These are phyloP conservation scores for Leptographium radiaticola DNA, from an alignment of 2,329 filamentous ascomycete species.

Conservation along the genomic window DNA sequence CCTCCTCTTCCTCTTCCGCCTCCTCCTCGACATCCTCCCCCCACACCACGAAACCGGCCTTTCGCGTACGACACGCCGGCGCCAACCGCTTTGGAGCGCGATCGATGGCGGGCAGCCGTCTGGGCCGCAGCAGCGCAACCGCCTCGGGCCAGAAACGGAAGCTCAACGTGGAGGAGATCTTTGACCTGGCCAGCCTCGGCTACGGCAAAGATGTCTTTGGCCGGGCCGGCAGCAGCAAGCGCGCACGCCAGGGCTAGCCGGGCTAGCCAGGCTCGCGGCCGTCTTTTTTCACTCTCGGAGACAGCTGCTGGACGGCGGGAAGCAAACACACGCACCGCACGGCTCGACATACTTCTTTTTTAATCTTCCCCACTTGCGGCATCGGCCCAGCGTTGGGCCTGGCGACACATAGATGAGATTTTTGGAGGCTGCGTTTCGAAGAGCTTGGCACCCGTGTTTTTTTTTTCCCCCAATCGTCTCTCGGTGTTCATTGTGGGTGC, in stretches of 20 bases:
- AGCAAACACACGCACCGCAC: no score
- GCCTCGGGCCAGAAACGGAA: conserved; percentile 59
- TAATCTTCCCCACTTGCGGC: background rate
- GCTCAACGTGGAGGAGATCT: conserved; percentile 62
- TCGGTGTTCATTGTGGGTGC: background rate
- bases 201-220: conserved; percentile 43
- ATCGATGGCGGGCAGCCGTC: conserved; percentile 21
- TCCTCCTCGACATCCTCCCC: background rate
- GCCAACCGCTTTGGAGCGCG: conserved; percentile 14
- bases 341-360: background rate
- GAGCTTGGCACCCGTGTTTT: background rate
- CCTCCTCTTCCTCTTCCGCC: conserved; percentile 5
- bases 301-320: no score
- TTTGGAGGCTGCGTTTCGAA: background rate
- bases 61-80: conserved; percentile 10
- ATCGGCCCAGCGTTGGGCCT: background rate
- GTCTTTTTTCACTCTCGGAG: background rate
- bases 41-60: conserved; percentile 11
- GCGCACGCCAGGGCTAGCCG: conserved; percentile 31
- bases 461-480: background rate
- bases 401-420: background rate
- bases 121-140: conserved; percentile 47
- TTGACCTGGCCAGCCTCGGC: conserved; percentile 53
- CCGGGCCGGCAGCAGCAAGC: conserved; percentile 30
- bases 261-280: no score